A percentile compares a stretch with the other conserved stretches of the same genome.
phyloP scores from a whole-genome alignment of 2,329 filamentous ascomycete species.

The Ascochyta viciae-villosae region DNA sequence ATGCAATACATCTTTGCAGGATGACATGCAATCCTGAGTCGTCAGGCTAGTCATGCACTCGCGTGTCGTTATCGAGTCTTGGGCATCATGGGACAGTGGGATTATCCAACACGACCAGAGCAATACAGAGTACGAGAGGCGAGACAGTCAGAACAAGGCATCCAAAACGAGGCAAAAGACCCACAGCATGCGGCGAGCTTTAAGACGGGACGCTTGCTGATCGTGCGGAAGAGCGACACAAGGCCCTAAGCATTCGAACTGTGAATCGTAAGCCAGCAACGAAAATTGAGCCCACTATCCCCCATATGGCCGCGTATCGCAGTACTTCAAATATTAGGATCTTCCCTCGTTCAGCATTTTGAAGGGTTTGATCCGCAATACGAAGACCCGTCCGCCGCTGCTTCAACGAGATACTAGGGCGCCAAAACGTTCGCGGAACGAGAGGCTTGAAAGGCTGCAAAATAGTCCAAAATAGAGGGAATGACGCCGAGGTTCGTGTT shows the following conservation, averaged over 20 bases:
- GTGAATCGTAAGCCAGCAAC: not conserved
- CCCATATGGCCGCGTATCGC: not conserved
- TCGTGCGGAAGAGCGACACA: constrained; percentile 1
- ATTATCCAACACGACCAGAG: not conserved
- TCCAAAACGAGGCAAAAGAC: not conserved
- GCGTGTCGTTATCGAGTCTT: not conserved
- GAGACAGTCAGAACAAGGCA: not conserved
- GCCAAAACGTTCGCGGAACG: not conserved
- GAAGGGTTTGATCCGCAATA: not conserved
- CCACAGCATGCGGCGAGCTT: not conserved
- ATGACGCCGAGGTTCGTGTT: not conserved
- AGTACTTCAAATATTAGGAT: not conserved
- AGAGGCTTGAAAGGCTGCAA: not conserved
- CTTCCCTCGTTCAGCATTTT: not conserved
- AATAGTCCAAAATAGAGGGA: not conserved
- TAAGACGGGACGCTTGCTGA: not conserved
- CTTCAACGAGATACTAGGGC: not conserved
- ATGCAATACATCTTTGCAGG: not conserved
- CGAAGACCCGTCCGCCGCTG: not conserved
- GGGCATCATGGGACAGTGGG: too few relatives aligned
- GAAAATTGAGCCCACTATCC: not conserved
- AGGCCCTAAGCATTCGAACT: not conserved
- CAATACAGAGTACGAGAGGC: not conserved
- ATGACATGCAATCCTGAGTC: not conserved
- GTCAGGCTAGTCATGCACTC: not conserved